Conservation (phyloP, 176 grass and related monocot species). For the Thalia dealbata region DNA sequence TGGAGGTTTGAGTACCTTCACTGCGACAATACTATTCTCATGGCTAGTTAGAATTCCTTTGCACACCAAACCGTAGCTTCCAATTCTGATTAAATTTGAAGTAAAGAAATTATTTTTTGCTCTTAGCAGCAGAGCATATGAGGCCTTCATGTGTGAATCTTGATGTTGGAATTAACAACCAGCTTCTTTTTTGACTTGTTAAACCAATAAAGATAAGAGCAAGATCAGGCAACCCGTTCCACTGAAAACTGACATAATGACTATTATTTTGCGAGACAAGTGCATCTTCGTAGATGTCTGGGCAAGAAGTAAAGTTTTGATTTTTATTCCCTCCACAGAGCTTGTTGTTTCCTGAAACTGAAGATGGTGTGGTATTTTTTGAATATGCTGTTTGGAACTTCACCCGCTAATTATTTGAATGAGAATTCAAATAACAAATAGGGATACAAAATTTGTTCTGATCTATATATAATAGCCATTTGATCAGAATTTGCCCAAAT, state of each 20-base stretch:
- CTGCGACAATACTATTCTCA: constrained; percentile 17
- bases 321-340: constrained; percentile 22
- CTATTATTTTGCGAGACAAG: not conserved
- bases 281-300: not conserved
- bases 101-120: constrained; percentile 32
- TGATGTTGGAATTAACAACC: no score
- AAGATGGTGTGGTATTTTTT: no score
- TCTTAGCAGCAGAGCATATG: constrained; percentile 28
- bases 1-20: constrained; percentile 46
- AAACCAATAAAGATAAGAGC: not conserved
- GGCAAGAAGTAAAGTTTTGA: constrained; percentile 13
- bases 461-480: no score
- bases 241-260: not conserved
- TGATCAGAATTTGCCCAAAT: no score
- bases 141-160: constrained; percentile 13
- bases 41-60: constrained; percentile 23
- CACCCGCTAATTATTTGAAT: constrained; percentile 41
- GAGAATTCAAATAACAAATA: constrained; percentile 48
- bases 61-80: constrained; percentile 36
- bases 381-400: constrained; percentile 23
- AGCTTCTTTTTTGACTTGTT: constrained; percentile 1
- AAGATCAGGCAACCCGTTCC: constrained; percentile 6
- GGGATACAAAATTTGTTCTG: no score
- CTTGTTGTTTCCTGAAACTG: constrained; percentile 37
- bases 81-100: constrained; percentile 23